Conservation (phyloP, 2,329 filamentous ascomycete genomes). For the Penicillium janthinellum region DNA sequence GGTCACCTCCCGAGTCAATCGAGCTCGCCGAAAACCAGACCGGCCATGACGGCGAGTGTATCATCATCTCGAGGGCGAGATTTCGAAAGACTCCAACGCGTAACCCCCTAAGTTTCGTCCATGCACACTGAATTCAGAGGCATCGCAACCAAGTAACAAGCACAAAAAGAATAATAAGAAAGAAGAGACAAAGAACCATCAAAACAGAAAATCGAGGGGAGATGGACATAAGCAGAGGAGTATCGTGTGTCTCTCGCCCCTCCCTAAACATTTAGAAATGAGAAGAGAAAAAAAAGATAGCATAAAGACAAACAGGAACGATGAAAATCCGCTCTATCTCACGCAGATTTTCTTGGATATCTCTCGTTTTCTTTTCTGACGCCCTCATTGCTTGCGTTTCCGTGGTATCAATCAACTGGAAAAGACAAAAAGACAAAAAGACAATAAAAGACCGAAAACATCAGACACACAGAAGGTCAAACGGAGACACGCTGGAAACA, state of each 20-base stretch:
- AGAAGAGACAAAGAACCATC: not conserved
- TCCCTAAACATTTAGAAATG: not conserved
- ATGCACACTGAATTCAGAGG: slow-evolving; percentile 1
- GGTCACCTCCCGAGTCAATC: slow-evolving; percentile 14
- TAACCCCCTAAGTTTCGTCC: not conserved
- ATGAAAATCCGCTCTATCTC: slow-evolving; percentile 22
- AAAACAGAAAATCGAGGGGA: not conserved
- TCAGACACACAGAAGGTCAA: slow-evolving; percentile 37
- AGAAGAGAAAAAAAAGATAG: slow-evolving; percentile 11
- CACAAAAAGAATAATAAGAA: not conserved
- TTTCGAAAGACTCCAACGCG: slow-evolving; percentile 4
- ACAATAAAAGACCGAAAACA: slow-evolving; percentile 11
- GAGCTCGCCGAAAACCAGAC: slow-evolving; percentile 3
- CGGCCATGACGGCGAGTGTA: not conserved
- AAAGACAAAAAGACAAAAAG: slow-evolving; percentile 18
- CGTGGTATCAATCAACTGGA: slow-evolving; percentile 32
- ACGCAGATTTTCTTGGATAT: slow-evolving; percentile 30
- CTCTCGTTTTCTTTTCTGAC: slow-evolving; percentile 34
- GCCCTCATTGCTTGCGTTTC: slow-evolving; percentile 34
- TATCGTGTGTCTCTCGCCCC: slow-evolving; percentile 6
- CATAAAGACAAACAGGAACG: slow-evolving; percentile 14
- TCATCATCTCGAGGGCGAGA: slow-evolving; percentile 7
- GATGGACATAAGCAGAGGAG: not conserved
- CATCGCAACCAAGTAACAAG: not conserved
- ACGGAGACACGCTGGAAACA: slow-evolving; percentile 34